Evolutionary conservation across 192 early-diverging fungal genomes (phyloP).

Genomic region (Coemansia sp.): DNA sequence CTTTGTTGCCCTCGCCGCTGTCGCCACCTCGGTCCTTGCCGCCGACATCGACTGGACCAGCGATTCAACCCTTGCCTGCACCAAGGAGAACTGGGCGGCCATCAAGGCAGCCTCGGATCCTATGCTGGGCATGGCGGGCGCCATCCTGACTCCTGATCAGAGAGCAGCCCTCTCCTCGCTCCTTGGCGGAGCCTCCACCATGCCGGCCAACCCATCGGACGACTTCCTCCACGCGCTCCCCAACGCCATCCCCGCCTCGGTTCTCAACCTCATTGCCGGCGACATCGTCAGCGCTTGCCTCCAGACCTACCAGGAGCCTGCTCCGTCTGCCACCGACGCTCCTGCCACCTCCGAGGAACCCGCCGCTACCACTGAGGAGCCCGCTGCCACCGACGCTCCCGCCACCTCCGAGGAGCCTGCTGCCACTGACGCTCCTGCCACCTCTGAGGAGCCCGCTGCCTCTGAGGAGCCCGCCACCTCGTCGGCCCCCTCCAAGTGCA

Average conservation of each 20-base stretch:
- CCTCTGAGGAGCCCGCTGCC: conserved; percentile 6
- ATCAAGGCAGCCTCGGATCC: conserved; percentile 43
- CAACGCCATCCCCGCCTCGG: conserved; percentile 38
- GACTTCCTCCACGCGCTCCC: conserved; percentile 38
- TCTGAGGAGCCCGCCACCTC: conserved; percentile 11
- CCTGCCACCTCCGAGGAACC: background rate
- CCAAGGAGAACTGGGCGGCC: conserved; percentile 50
- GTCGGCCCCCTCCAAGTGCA: conserved; percentile 34
- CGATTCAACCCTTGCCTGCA: conserved; percentile 41
- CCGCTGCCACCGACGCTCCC: conserved; percentile 1
- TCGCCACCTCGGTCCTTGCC: conserved; percentile 43
- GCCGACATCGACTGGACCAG: conserved; percentile 47
- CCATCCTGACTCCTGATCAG: conserved; percentile 30
- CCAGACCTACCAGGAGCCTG: conserved; percentile 21
- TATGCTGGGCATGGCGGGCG: conserved; percentile 28
- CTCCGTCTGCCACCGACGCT: conserved; percentile 7
- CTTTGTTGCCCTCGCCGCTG: conserved; percentile 50
- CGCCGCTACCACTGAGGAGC: background rate
- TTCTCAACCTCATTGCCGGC: conserved; percentile 33
- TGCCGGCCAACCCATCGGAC: conserved; percentile 45
- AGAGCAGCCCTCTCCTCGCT: conserved; percentile 21
- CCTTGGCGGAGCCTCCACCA: conserved; percentile 20
- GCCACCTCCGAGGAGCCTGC: conserved; percentile 12
- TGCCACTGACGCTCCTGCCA: conserved; percentile 8
- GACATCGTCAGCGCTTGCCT: conserved; percentile 31